Base-by-base conservation (phyloP, 495 filamentous ascomycete genomes). In the Schizothecium vesticola region DNA sequence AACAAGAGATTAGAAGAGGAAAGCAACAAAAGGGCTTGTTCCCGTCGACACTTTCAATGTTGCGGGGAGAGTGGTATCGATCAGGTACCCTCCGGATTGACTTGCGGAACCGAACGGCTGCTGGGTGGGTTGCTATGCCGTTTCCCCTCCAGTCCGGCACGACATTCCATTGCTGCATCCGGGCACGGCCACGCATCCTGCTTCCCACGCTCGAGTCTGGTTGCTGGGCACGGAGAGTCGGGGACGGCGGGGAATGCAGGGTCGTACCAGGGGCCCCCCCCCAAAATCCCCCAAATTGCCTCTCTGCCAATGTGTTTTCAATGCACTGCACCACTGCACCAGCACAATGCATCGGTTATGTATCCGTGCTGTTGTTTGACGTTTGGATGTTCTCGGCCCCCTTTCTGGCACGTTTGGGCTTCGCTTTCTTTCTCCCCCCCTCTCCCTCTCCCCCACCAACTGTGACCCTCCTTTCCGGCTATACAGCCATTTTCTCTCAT, bases 391-490 rank as follows among this genome's bases (percentile, higher is more conserved):
- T 24, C 22, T 64, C 62, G 29, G 16, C 62, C 62, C 62, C 31
- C 60, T 62, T 62, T 31, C n/a, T 64, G 21, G 28, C 33, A 22
- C 62, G 62, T 26, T 65, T 65, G 26, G 51, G 24, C 56, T 65
- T 43, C 25, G 62, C 56, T 65, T 65, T 29, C 26, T 65, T 56
- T 56, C 63, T 51, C 23, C 56, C 19, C 59, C 28, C 25, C 59
- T 21, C 59, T 11, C 26, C 59, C n/a, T 61, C 59, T 61, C 28
- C 24, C 59, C 59, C 59, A 61, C 59, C 23, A 31, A 61, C 23
- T n/a, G 28, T 16, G n/a, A 26, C 26, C 28, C 28, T 26, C 33
- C 33, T 55, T 59, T 59, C 26, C 26, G 26, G 23, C 58, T 59
- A 13, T 26, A n/a, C n/a, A 59, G 25, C 25, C 22, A 25, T 26